phyloP scores from a whole-genome alignment of 306 rosid genomes.

The Cucurbita argyrosperma region DNA sequence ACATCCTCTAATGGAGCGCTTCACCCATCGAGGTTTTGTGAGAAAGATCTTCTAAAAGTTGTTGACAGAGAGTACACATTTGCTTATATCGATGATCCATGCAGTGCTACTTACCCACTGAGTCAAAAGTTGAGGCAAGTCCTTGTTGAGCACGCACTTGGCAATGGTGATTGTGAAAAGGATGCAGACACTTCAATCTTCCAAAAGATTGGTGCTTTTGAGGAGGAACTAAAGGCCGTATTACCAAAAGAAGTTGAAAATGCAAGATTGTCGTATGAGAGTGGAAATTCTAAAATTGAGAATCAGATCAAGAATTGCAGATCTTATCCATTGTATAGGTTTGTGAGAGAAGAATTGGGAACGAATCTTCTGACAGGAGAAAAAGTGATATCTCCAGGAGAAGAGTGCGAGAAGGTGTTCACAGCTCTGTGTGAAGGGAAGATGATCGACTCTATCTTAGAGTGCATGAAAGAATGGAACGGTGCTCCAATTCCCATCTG shows the following conservation, averaged over 20 bases:
- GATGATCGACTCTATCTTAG: conserved; percentile 65
- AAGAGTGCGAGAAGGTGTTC: conserved; percentile 66
- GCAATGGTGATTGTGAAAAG: conserved; percentile 41
- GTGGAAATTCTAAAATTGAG: conserved; percentile 25
- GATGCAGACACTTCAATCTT: conserved; percentile 2
- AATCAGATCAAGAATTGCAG: conserved; percentile 61
- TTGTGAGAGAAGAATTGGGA: conserved; percentile 61
- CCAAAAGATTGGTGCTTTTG: conserved; percentile 36
- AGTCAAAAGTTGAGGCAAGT: too few relatives aligned
- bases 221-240: conserved; percentile 44
- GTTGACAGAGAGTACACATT: too few relatives aligned
- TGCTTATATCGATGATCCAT: too few relatives aligned
- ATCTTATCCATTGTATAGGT: conserved; percentile 72
- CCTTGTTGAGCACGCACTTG: background rate
- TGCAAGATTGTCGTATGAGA: conserved; percentile 35
- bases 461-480: conserved; percentile 63
- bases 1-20: too few relatives aligned
- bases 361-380: conserved; percentile 48
- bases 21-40: too few relatives aligned
- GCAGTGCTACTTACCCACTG: too few relatives aligned
- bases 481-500: conserved; percentile 78
- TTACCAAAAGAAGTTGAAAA: conserved; percentile 74
- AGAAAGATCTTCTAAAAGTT: too few relatives aligned
- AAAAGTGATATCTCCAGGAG: conserved; percentile 52
- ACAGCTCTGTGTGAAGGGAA: conserved; percentile 60